A percentile compares a stretch with the other conserved stretches of the same genome.
These are phyloP conservation scores for Albatrellus sp. DNA, from an alignment of 1,284 basidiomycete genomes.

Conservation along the genomic window DNA sequence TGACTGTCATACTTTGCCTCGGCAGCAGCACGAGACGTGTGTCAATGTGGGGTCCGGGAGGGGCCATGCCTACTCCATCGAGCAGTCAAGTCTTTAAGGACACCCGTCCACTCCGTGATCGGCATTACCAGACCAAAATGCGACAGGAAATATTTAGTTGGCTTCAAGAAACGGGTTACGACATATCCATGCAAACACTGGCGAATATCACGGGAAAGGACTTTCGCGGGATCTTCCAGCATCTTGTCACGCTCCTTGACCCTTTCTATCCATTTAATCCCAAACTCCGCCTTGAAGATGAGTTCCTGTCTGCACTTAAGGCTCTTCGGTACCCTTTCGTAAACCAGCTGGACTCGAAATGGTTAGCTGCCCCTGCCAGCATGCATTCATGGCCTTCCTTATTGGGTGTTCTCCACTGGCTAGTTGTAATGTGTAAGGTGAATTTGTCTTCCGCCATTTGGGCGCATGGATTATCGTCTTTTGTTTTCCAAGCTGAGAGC, in stretches of 20 bases:
- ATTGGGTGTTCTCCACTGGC: slow-evolving; percentile 78
- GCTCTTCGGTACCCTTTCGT: slow-evolving; percentile 69
- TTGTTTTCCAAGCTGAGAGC: background rate
- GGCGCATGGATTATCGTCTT: background rate
- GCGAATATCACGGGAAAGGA: slow-evolving; percentile 71
- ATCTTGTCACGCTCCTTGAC: slow-evolving; percentile 64
- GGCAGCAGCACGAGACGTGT: slow-evolving; percentile 50
- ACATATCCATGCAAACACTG: slow-evolving; percentile 54
- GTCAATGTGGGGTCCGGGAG: slow-evolving; percentile 48
- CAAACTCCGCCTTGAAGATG: slow-evolving; percentile 64
- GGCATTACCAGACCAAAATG: slow-evolving; percentile 60
- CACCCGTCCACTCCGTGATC: slow-evolving; percentile 61
- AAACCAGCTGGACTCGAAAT: slow-evolving; percentile 65
- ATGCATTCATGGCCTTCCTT: slow-evolving; percentile 78
- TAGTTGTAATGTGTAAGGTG: slow-evolving; percentile 72
- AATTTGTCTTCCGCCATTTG: slow-evolving; percentile 12
- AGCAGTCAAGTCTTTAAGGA: slow-evolving; percentile 48
- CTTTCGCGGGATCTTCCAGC: slow-evolving; percentile 71
- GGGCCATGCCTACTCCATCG: slow-evolving; percentile 31
- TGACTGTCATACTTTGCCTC: background rate
- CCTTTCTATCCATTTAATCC: slow-evolving; percentile 46
- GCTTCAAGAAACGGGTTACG: slow-evolving; percentile 49
- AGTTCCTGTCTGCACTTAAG: slow-evolving; percentile 63
- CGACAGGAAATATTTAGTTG: slow-evolving; percentile 63
- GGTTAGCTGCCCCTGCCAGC: slow-evolving; percentile 74